Evolutionary conservation across 2,329 filamentous ascomycete genomes (phyloP).

Genomic region (Drechslerella stenobrocha): DNA sequence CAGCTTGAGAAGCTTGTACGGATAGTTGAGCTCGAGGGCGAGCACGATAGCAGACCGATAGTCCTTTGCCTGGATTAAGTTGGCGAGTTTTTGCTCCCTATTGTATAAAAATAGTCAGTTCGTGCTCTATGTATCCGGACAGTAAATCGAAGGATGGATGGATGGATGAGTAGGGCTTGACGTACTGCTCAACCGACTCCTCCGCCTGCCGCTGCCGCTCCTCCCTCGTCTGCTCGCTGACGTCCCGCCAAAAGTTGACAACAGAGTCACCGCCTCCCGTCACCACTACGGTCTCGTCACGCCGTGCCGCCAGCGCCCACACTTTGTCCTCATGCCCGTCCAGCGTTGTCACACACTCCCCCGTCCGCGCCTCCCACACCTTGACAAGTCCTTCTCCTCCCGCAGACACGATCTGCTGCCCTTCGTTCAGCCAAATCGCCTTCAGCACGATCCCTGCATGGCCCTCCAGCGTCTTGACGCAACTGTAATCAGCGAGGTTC

Average conservation of each 20-base stretch:
- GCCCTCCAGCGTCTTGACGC: constrained; percentile 89
- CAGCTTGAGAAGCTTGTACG: constrained; percentile 77
- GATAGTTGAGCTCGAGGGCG: constrained; percentile 91
- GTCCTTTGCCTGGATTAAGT: constrained; percentile 82
- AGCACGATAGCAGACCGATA: constrained; percentile 92
- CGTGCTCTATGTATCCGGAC: too few relatives aligned
- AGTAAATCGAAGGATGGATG: too few relatives aligned
- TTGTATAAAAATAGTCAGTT: too few relatives aligned
- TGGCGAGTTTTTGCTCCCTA: constrained; percentile 86
- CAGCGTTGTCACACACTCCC: constrained; percentile 83
- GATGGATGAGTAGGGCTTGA: too few relatives aligned
- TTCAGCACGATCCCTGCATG: constrained; percentile 96
- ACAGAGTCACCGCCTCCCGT: constrained; percentile 92
- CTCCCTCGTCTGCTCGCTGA: constrained; percentile 75
- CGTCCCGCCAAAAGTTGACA: constrained; percentile 94
- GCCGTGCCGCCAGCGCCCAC: constrained; percentile 53
- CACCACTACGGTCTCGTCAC: constrained; percentile 64
- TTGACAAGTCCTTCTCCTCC: constrained; percentile 95
- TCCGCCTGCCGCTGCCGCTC: constrained; percentile 63
- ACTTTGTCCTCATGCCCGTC: constrained; percentile 87
- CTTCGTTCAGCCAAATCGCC: constrained; percentile 77
- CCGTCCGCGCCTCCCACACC: constrained; percentile 85
- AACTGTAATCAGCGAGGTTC: constrained; percentile 89
- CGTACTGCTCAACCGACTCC: constrained; percentile 75
- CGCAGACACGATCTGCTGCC: constrained; percentile 73